A percentile compares a stretch with the other conserved stretches of the same genome.
phyloP scores from a whole-genome alignment of 176 grass and related monocot genomes.

The Avena sativa region DNA sequence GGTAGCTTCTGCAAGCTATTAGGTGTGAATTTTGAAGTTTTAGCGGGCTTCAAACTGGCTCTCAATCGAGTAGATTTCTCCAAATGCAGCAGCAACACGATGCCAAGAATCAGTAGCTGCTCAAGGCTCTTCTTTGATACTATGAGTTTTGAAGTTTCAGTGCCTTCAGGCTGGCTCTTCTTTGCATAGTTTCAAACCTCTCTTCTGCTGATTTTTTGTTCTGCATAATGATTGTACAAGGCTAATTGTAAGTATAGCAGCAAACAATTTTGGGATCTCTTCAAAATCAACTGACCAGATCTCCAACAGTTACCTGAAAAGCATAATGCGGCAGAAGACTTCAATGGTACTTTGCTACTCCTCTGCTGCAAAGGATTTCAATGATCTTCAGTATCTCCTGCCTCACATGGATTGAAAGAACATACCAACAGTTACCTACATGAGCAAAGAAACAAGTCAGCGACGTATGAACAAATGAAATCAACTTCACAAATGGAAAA shows the following conservation, averaged over 20 bases:
- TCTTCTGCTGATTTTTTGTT: not conserved
- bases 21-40: not conserved
- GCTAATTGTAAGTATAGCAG: not conserved
- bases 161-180: not conserved
- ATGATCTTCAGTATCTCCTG: not conserved
- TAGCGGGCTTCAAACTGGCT: not conserved
- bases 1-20: slow-evolving; percentile 13
- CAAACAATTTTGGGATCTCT: not conserved
- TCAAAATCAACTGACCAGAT: not conserved
- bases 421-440: slow-evolving; percentile 51
- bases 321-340: not conserved
- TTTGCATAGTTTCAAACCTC: not conserved
- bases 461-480: slow-evolving; percentile 30
- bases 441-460: slow-evolving; percentile 22
- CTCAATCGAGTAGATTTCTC: not conserved
- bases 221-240: not conserved
- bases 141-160: not conserved
- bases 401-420: not conserved
- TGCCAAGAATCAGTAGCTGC: not conserved
- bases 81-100: not conserved
- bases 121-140: not conserved
- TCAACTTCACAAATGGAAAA: slow-evolving; percentile 10
- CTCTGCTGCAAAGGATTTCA: not conserved
- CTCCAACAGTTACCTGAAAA: slow-evolving; percentile 40
- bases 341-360: not conserved